Conservation (phyloP, 129 eudicot species). For the Artemisia tridentata region DNA sequence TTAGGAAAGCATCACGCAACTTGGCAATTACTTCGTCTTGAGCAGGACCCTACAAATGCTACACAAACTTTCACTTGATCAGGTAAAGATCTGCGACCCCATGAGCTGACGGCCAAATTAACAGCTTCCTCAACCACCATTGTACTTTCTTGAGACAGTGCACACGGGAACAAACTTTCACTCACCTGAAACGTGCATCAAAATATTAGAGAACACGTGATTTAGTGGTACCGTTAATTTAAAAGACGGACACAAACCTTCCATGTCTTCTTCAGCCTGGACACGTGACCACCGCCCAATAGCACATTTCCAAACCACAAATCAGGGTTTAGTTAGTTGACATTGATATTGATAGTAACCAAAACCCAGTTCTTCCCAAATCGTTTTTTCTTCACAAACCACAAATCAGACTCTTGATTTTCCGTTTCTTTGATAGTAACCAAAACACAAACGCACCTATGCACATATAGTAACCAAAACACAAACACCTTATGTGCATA, state of each 20-base stretch:
- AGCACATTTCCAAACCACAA: no score
- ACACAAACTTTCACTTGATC: conserved; percentile 82
- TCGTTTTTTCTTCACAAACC: no score
- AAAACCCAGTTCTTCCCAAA: no score
- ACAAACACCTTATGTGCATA: no score
- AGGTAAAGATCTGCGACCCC: conserved; percentile 91
- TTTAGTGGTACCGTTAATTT: conserved; percentile 15
- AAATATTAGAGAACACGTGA: conserved; percentile 11
- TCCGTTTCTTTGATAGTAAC: no score
- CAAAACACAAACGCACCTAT: no score
- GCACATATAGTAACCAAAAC: no score
- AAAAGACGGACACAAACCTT: conserved; percentile 54
- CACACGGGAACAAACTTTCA: conserved; percentile 88
- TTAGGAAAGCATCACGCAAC: conserved; percentile 77
- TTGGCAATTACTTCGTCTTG: conserved; percentile 89
- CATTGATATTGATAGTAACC: no score
- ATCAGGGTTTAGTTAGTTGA: no score
- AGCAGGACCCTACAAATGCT: conserved; percentile 73
- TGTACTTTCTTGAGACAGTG: conserved; percentile 60
- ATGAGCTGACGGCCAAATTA: conserved; percentile 67
- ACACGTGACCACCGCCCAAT: no score
- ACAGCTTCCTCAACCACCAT: conserved; percentile 85
- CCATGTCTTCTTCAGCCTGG: conserved; percentile 91
- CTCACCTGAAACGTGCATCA: conserved; percentile 58
- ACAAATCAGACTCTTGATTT: no score